Evolutionary conservation across 2,329 filamentous ascomycete species (phyloP), one percentile per base, ranked within the genome.

Genomic region (Cladosporium oxysporum): DNA sequence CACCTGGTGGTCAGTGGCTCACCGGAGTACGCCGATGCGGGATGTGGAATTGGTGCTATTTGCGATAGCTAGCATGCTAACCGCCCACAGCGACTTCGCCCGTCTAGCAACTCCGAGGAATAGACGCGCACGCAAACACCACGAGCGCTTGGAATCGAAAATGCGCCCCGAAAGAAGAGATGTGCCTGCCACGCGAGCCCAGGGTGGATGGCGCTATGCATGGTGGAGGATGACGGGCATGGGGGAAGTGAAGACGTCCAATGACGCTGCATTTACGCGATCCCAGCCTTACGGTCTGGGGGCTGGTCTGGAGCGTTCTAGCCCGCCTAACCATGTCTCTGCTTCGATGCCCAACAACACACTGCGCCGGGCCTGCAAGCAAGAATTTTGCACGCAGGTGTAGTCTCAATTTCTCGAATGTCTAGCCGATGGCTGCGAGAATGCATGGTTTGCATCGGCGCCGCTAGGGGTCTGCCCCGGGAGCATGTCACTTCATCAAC

Each of bases 271-370:
- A n/a, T n/a, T 33, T 33, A 7, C 29, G 37, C 35, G 37, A 31
- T 59, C 16, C 52, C 57, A 41, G 57, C 57, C 57, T 47, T 59
- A 59, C 23, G 21, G 35, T 12, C 57, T 28, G 57, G 21, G 57
- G 21, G 57, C 28, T 35, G 33, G 57, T 26, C 57, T 59, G 37
- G 57, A 59, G 11, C 37, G 35, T 4, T 59, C 57, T 47, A 59
- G 57, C n/a, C 57, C 33, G 18, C 23, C 5, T 8, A 10, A 41
- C 33, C 31, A 28, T 41, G 31, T 41, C 31, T 58, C 55, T 26
- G 28, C 49, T 29, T 53, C 49, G 49, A 53, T 53, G 55, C 55
- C 55, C 55, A 58, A 58, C 55, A 33, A 55, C 52, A 52, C 3
- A 21, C n/a, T 47, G n/a, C 41, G 41, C 41, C 41, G 4, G 41